Conservation (phyloP, 2,329 filamentous ascomycete species). For the Claviceps fusiformis region DNA sequence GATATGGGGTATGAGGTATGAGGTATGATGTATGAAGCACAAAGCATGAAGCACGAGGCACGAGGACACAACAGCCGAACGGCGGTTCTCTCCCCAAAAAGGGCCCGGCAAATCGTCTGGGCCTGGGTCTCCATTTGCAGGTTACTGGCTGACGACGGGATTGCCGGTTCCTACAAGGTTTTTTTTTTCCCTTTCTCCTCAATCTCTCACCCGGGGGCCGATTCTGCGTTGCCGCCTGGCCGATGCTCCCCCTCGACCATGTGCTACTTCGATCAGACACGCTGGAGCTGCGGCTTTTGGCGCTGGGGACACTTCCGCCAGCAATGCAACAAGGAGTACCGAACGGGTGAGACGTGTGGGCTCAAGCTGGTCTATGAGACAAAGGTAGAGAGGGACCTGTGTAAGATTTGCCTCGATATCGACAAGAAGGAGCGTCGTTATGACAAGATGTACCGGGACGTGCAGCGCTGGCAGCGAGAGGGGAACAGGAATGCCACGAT, state of each 20-base stretch:
- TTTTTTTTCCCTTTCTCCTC: not conserved
- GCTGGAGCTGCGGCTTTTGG: slow-evolving; percentile 79
- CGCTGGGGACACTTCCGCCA: slow-evolving; percentile 88
- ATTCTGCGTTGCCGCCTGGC: slow-evolving; percentile 6
- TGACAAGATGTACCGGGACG: slow-evolving; percentile 59
- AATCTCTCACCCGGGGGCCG: slow-evolving; percentile 3
- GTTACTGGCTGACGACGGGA: slow-evolving; percentile 8
- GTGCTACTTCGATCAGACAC: slow-evolving; percentile 93
- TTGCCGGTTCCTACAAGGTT: slow-evolving; percentile 8
- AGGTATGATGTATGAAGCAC: no score
- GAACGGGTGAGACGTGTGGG: slow-evolving; percentile 91
- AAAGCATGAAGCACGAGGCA: not conserved
- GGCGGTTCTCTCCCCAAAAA: no score
- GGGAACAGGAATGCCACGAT: slow-evolving; percentile 63
- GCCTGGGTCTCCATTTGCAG: slow-evolving; percentile 4
- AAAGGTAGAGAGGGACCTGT: slow-evolving; percentile 47
- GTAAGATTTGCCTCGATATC: slow-evolving; percentile 79
- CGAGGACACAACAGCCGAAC: not conserved
- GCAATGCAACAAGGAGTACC: slow-evolving; percentile 89
- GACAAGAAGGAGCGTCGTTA: slow-evolving; percentile 69
- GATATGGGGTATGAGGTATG: no score
- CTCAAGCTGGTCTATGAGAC: slow-evolving; percentile 79
- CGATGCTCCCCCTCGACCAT: slow-evolving; percentile 34
- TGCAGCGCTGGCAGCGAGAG: slow-evolving; percentile 65
- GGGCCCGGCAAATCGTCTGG: not conserved